Evolutionary conservation across 768 basidiomycete species (phyloP).

Genomic region (Russula griseocarnosa): DNA sequence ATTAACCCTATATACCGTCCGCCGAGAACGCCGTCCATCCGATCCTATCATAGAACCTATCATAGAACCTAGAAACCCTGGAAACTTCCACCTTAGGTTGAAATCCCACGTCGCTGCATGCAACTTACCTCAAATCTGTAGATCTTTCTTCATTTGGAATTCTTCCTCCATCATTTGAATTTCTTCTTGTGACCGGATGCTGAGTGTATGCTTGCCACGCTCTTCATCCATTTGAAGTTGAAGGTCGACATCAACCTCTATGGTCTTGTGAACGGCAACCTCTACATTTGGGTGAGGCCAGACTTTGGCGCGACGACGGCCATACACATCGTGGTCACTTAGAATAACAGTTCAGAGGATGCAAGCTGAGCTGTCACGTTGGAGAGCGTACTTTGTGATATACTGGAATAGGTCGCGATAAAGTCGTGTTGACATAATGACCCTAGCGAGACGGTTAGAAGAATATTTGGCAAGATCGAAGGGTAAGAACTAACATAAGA

Average conservation of each 20-base stretch:
- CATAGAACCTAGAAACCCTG: not conserved
- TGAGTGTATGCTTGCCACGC: conserved; percentile 2
- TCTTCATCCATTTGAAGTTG: conserved; percentile 14
- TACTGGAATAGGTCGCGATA: conserved; percentile 27
- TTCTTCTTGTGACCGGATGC: conserved; percentile 18
- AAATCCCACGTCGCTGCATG: not conserved
- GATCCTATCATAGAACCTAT: too few species aligned
- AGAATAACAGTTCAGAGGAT: conserved; percentile 16
- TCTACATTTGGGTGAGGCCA: conserved; percentile 16
- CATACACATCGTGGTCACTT: conserved; percentile 24
- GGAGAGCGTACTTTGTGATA: conserved; percentile 23
- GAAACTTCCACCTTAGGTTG: not conserved
- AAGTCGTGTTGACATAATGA: conserved; percentile 26
- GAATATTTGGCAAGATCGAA: not conserved
- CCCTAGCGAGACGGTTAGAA: conserved; percentile 9
- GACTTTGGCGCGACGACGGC: conserved; percentile 21
- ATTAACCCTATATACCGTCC: conserved; percentile 3
- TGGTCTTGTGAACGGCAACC: conserved; percentile 22
- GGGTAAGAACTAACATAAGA: conserved; percentile 16
- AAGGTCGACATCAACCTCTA: conserved; percentile 23
- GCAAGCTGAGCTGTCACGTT: conserved; percentile 10
- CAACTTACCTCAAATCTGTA: conserved; percentile 22
- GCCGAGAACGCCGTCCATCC: not conserved
- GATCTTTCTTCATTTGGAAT: conserved; percentile 22
- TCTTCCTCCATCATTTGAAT: conserved; percentile 9